A percentile compares a stretch with the other conserved stretches of the same genome.
phyloP scores from a whole-genome alignment of 768 basidiomycete species.

The Dentipellis fragilis region DNA sequence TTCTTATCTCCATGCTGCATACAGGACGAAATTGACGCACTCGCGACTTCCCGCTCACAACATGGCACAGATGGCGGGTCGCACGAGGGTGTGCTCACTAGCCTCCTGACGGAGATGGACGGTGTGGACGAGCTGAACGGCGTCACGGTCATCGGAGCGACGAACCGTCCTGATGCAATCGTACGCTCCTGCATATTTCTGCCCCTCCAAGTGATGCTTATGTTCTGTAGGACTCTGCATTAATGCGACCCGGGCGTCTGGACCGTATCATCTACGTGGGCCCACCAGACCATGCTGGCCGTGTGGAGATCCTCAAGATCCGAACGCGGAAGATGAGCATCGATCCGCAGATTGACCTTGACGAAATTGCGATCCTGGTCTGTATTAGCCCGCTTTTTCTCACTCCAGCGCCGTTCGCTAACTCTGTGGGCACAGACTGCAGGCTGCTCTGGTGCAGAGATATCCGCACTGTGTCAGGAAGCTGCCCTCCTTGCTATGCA shows the following conservation, averaged over 20 bases:
- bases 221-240: conserved; percentile 68
- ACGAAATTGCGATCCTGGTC: conserved; percentile 63
- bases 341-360: conserved; percentile 55
- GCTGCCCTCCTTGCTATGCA: conserved; percentile 92
- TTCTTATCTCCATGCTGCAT: background rate
- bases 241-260: conserved; percentile 90
- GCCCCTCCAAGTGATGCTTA: background rate
- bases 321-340: conserved; percentile 74
- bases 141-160: conserved; percentile 94
- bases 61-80: conserved; percentile 38
- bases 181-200: conserved; percentile 35
- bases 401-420: conserved; percentile 1
- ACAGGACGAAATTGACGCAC: conserved; percentile 95
- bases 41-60: conserved; percentile 67
- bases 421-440: conserved; percentile 49
- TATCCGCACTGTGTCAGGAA: conserved; percentile 88
- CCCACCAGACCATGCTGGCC: conserved; percentile 70
- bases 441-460: conserved; percentile 95
- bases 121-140: conserved; percentile 91
- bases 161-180: conserved; percentile 82
- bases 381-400: conserved; percentile 10
- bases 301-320: conserved; percentile 81
- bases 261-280: conserved; percentile 94
- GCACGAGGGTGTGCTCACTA: conserved; percentile 88
- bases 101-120: conserved; percentile 95